Evolutionary conservation across 1,284 basidiomycete genomes (phyloP).

Genomic region (Ceratobasidium sp.): DNA sequence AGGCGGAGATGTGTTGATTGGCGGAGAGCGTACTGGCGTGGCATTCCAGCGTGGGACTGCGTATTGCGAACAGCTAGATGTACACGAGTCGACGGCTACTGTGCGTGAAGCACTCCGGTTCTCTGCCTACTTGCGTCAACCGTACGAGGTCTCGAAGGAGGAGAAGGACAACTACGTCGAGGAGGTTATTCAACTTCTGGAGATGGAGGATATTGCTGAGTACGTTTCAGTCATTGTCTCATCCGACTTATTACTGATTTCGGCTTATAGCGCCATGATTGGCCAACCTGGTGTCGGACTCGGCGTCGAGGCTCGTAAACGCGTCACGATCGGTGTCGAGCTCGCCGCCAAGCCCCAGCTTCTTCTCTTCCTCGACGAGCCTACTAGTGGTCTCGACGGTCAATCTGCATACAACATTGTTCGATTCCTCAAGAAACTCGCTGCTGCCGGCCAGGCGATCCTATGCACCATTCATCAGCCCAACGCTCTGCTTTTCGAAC

Average conservation of each 20-base stretch:
- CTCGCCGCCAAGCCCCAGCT: slow-evolving; percentile 71
- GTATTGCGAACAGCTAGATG: slow-evolving; percentile 65
- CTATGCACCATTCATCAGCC: slow-evolving; percentile 69
- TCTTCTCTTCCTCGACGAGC: slow-evolving; percentile 68
- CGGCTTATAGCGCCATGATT: slow-evolving; percentile 59
- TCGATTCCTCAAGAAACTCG: slow-evolving; percentile 72
- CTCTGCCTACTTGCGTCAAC: slow-evolving; percentile 71
- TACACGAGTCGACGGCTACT: slow-evolving; percentile 68
- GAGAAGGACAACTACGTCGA: slow-evolving; percentile 68
- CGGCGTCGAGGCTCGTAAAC: slow-evolving; percentile 67
- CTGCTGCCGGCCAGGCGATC: slow-evolving; percentile 81
- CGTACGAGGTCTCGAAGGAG: slow-evolving; percentile 61
- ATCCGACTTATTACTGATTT: neutral
- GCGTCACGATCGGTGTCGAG: slow-evolving; percentile 72
- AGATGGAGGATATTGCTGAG: slow-evolving; percentile 65
- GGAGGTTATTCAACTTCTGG: slow-evolving; percentile 66
- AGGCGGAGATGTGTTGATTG: slow-evolving; percentile 65
- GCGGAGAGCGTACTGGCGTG: slow-evolving; percentile 63
- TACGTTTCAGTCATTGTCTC: slow-evolving; percentile 61
- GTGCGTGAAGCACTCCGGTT: slow-evolving; percentile 71
- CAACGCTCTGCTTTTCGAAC: slow-evolving; percentile 68
- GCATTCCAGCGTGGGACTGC: slow-evolving; percentile 68
- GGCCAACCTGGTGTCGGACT: slow-evolving; percentile 65
- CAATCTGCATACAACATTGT: slow-evolving; percentile 71
- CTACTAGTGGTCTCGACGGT: slow-evolving; percentile 69